Conservation (phyloP, 352 stramenopile genomes). For the Globisporangium rhizosaccharum region DNA sequence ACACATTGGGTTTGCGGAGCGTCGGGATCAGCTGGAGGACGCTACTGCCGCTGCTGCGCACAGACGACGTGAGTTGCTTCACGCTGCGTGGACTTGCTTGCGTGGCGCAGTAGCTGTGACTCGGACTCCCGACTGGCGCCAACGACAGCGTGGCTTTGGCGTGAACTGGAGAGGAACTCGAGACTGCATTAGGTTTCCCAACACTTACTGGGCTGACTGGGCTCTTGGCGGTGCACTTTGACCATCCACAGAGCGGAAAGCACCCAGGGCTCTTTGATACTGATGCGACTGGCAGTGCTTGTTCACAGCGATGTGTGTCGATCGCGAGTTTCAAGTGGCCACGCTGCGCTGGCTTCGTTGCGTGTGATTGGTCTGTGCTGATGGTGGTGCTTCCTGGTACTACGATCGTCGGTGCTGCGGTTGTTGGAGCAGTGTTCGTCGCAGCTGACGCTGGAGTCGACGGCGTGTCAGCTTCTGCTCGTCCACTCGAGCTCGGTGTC, state of each 20-base stretch:
- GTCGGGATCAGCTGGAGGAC: conserved; percentile 1
- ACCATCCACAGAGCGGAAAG: conserved; percentile 9
- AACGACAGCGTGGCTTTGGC: too few species aligned
- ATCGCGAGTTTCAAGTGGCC: conserved; percentile 4
- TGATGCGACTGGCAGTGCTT: not conserved
- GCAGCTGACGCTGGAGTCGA: too few species aligned
- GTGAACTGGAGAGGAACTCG: not conserved
- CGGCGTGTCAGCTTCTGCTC: too few species aligned
- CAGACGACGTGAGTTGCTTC: conserved; percentile 4
- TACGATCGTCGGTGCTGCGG: too few species aligned
- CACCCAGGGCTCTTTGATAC: not conserved
- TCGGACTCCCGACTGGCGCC: conserved; percentile 1
- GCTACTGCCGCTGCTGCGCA: not conserved
- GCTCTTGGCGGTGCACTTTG: conserved; percentile 3
- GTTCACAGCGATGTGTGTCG: not conserved
- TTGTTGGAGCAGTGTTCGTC: not conserved
- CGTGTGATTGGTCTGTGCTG: not conserved
- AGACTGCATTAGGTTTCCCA: not conserved
- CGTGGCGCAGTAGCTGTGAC: conserved; percentile 6
- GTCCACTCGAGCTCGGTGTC: not conserved
- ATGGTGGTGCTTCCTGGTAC: not conserved
- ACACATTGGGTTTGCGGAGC: conserved; percentile 8
- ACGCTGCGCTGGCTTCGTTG: not conserved
- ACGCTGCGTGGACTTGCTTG: not conserved
- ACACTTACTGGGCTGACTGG: not conserved